A percentile compares a stretch with the other conserved stretches of the same genome.
phyloP scores from a whole-genome alignment of 73 alveolate species.

The Paramecium primaurelia region DNA sequence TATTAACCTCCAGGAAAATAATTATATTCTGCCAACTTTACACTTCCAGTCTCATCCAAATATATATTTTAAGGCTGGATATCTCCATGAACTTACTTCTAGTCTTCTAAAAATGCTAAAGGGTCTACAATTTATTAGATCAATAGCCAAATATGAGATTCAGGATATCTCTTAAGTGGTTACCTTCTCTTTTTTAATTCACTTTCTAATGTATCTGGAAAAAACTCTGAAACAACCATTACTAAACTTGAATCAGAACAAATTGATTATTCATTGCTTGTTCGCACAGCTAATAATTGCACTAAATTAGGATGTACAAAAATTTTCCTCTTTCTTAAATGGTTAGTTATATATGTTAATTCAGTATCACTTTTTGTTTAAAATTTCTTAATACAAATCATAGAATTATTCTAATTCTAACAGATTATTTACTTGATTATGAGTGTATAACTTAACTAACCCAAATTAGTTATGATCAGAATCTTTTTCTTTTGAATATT shows the following conservation, averaged over 20 bases:
- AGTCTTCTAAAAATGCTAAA: background rate
- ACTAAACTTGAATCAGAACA: slow-evolving; percentile 27
- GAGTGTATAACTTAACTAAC: background rate
- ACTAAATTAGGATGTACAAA: background rate
- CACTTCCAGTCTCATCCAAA: slow-evolving; percentile 24
- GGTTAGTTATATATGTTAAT: background rate
- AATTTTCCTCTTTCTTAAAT: background rate
- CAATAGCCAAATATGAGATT: background rate
- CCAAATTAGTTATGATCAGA: slow-evolving; percentile 9
- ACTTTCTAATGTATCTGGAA: background rate
- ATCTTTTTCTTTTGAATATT: slow-evolving; percentile 14
- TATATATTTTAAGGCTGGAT: background rate
- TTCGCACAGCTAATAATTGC: background rate
- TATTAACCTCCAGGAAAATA: background rate
- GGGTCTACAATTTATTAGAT: slow-evolving; percentile 5
- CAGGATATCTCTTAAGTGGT: background rate
- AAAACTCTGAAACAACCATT: background rate
- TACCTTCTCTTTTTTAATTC: background rate
- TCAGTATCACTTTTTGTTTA: background rate
- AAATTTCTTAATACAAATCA: background rate
- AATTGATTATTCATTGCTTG: background rate
- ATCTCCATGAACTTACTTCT: slow-evolving; percentile 26
- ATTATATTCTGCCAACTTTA: slow-evolving; percentile 12
- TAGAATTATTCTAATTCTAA: background rate
- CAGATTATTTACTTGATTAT: background rate